phyloP scores from a whole-genome alignment of 2,329 filamentous ascomycete species.

The Colletotrichum musae region DNA sequence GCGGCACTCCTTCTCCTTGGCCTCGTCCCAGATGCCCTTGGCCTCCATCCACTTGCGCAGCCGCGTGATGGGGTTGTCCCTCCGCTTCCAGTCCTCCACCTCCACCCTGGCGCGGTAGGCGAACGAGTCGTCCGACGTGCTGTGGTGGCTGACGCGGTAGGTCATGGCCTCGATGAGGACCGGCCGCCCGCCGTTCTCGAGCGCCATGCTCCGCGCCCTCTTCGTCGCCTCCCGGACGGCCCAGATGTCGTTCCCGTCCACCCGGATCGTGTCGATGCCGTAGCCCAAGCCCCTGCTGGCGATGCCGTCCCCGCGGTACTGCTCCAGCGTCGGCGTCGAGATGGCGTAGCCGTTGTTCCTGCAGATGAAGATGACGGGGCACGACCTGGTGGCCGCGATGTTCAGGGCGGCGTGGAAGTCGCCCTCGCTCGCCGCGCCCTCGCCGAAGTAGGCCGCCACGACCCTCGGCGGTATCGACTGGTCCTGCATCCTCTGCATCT shows the following conservation, averaged over 20 bases:
- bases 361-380: slow-evolving; percentile 90
- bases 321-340: slow-evolving; percentile 88
- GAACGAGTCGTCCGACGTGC: slow-evolving; percentile 96
- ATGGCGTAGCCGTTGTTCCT: slow-evolving; percentile 95
- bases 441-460: slow-evolving; percentile 89
- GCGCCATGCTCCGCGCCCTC: slow-evolving; percentile 82
- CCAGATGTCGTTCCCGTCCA: slow-evolving; percentile 96
- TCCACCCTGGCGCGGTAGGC: slow-evolving; percentile 94
- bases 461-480: slow-evolving; percentile 77
- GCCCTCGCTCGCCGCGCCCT: slow-evolving; percentile 90
- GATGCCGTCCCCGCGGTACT: slow-evolving; percentile 93
- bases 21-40: slow-evolving; percentile 86
- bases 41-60: slow-evolving; percentile 93
- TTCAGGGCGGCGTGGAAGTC: slow-evolving; percentile 94
- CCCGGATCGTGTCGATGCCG: slow-evolving; percentile 92
- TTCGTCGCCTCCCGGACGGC: slow-evolving; percentile 86
- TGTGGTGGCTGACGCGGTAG: slow-evolving; percentile 98
- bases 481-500: slow-evolving; percentile 82
- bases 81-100: slow-evolving; percentile 94
- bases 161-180: slow-evolving; percentile 96
- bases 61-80: slow-evolving; percentile 90
- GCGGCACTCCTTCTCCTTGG: slow-evolving; percentile 81
- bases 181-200: slow-evolving; percentile 84
- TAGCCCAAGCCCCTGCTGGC: slow-evolving; percentile 90
- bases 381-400: slow-evolving; percentile 90